phyloP scores from a whole-genome alignment of 495 filamentous ascomycete species.

The Xylaria acuta region DNA sequence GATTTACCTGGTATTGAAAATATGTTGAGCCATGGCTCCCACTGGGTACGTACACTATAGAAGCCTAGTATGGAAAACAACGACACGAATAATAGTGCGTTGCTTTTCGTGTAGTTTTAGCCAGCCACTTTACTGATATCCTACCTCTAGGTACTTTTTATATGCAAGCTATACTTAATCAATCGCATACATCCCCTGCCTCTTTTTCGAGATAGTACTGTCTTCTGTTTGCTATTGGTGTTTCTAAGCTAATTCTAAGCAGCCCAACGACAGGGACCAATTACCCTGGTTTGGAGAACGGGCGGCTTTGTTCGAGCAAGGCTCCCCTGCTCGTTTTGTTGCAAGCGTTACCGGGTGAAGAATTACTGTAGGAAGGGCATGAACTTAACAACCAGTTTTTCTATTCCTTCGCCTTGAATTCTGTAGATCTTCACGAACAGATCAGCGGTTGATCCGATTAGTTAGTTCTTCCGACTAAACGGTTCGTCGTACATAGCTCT shows the following conservation, averaged over 20 bases:
- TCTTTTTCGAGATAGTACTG: not conserved
- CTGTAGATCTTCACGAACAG: not conserved
- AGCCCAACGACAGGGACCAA: not conserved
- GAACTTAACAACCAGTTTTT: not conserved
- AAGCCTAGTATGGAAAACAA: not conserved
- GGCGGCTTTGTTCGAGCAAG: not conserved
- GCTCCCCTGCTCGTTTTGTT: not conserved
- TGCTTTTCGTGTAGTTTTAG: not conserved
- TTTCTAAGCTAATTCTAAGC: not conserved
- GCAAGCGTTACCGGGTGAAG: conserved; percentile 6
- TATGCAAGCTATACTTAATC: too few species aligned
- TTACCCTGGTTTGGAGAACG: not conserved
- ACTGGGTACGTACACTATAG: too few species aligned
- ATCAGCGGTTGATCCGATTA: conserved; percentile 14
- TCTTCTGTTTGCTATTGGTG: not conserved
- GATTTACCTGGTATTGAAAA: not conserved
- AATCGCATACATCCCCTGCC: not conserved
- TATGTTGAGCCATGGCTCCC: too few species aligned
- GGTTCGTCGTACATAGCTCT: not conserved
- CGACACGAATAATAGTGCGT: not conserved
- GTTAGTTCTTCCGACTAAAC: conserved; percentile 11
- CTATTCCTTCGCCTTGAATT: not conserved
- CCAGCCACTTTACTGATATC: conserved; percentile 1
- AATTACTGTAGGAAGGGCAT: not conserved
- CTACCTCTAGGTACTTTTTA: not conserved